Base-by-base conservation (phyloP, 768 basidiomycete species). In the Russula virescens region DNA sequence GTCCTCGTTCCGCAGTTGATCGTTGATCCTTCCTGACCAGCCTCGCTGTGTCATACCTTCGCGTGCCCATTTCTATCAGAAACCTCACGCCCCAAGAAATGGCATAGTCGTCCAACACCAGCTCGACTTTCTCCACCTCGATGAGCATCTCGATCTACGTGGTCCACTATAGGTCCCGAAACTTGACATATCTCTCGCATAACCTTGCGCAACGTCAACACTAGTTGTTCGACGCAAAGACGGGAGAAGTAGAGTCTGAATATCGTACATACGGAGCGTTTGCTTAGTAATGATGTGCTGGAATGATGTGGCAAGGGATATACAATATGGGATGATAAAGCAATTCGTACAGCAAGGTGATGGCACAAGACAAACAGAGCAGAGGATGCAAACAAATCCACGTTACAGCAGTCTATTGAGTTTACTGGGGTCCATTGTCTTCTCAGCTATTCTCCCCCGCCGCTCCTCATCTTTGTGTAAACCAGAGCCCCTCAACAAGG, bases 71-170 rank as follows among this genome's bases (percentile, higher is more conserved):
- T 57, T 49, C 9, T 53, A 5, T 58, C 31, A 3, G 70, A 5
- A 68, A 48, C 47, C 68, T 69, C 14, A 68, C n/a, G 14, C 80
- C 83, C 94, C 94, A 98, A 0, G 88, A 85, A 58, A 98, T 82
- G 16, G 88, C 91, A 73, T 98, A 98, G 71, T 98, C 95, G 2
- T 80, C 80, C 34, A 97, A 76, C 1, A 98, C 89, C 6, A 99
- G 81, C 61, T 94, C 89, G 21, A 99, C 80, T 74, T 98, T 95
- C 73, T 99, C 96, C 10, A 94, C 78, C 73, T 99, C 95, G 70
- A 97, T 96, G 5, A 99, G 80, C 73, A 91, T 80, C 71, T 98
- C 96, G 18, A 97, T 79, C 60, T 75, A 77, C 0, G 89, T 81
- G 69, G 94, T 87, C 68, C 94, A 78, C 57, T 80, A 78, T 11